A percentile compares a stretch with the other conserved stretches of the same genome.
Conservation (phyloP, 192 early-diverging fungal genomes). For the Linnemannia hyalina region DNA sequence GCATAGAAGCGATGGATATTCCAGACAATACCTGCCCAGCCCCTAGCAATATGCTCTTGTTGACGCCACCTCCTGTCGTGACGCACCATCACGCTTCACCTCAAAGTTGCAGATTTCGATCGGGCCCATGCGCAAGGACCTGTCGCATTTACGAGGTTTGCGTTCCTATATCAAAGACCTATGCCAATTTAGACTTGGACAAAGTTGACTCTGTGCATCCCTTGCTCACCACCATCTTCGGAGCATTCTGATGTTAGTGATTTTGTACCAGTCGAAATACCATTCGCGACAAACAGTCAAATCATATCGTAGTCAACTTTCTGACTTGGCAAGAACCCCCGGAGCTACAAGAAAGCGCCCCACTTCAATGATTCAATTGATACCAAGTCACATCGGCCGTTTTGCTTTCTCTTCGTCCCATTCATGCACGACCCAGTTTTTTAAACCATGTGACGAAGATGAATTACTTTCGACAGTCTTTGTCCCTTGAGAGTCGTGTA, state of each 20-base stretch:
- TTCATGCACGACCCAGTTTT: no score
- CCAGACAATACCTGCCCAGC: constrained; percentile 16
- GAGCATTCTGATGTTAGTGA: constrained; percentile 81
- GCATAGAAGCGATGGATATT: constrained; percentile 11
- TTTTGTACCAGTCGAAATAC: constrained; percentile 69
- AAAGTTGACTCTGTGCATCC: no score
- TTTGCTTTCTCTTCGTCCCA: no score
- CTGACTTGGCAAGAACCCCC: no score
- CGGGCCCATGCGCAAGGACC: constrained; percentile 8
- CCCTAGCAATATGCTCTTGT: constrained; percentile 25
- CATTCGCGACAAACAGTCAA: background rate
- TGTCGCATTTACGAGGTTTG: constrained; percentile 18
- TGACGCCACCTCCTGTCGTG: constrained; percentile 17
- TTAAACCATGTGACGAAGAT: no score
- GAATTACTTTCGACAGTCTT: no score
- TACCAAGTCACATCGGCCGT: no score
- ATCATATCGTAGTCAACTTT: no score
- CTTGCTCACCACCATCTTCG: constrained; percentile 66
- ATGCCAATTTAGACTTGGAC: no score
- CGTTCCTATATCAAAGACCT: constrained; percentile 20
- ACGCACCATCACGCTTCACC: constrained; percentile 9
- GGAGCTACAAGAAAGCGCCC: no score
- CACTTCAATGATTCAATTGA: no score
- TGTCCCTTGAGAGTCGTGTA: no score
- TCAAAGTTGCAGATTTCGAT: constrained; percentile 20